phyloP scores from a whole-genome alignment of 106 monocot genomes.

The Dioscorea alata region DNA sequence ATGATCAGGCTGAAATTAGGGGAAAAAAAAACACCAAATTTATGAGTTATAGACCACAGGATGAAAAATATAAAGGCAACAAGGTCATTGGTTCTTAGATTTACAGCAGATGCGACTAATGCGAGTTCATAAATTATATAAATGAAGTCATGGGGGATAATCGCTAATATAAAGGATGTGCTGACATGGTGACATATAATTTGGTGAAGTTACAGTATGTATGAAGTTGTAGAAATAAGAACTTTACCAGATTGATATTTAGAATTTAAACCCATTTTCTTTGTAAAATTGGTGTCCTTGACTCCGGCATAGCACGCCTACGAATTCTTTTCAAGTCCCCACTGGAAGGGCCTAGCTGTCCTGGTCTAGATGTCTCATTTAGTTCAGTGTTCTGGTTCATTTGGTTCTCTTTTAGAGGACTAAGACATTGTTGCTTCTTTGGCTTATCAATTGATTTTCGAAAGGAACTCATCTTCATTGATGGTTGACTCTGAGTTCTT shows the following conservation, averaged over 20 bases:
- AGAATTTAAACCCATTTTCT: slow-evolving; percentile 37
- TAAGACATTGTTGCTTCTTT: slow-evolving; percentile 2
- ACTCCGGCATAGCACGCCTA: slow-evolving; percentile 22
- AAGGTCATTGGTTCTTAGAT: too few relatives aligned
- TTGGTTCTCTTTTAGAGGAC: slow-evolving; percentile 20
- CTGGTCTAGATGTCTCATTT: slow-evolving; percentile 6
- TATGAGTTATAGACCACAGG: too few relatives aligned
- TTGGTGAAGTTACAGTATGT: too few relatives aligned
- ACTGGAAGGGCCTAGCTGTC: slow-evolving; percentile 12
- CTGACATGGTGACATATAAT: too few relatives aligned
- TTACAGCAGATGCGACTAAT: too few relatives aligned
- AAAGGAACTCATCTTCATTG: not conserved
- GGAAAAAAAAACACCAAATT: too few relatives aligned
- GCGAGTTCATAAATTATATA: too few relatives aligned
- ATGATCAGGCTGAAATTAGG: too few relatives aligned
- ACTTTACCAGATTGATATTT: not conserved
- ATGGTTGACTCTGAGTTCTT: not conserved
- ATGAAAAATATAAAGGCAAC: too few relatives aligned
- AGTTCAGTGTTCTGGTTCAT: slow-evolving; percentile 11
- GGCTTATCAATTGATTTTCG: slow-evolving; percentile 3
- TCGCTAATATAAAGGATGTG: too few relatives aligned
- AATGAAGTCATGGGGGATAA: too few relatives aligned
- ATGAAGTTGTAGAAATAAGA: too few relatives aligned
- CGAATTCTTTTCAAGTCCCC: slow-evolving; percentile 23
- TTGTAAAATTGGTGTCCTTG: slow-evolving; percentile 6